phyloP scores from a whole-genome alignment of 2,329 filamentous ascomycete species.

The Aspergillus udagawae region DNA sequence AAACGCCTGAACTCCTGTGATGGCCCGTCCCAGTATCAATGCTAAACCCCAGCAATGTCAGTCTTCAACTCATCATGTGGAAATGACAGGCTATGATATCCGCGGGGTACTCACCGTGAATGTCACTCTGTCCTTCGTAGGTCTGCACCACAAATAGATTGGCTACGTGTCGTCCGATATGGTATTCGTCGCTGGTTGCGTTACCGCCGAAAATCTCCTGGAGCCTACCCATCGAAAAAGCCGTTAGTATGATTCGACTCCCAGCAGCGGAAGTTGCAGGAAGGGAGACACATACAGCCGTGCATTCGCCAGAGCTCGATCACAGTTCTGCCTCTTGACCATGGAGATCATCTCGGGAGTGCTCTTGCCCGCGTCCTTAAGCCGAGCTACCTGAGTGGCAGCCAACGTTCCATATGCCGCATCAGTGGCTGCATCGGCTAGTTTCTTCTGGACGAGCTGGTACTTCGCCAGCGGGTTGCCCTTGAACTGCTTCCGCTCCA shows the following conservation, averaged over 20 bases:
- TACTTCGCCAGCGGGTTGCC: slow-evolving; percentile 92
- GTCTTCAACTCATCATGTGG: slow-evolving; percentile 1
- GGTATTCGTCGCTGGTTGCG: slow-evolving; percentile 96
- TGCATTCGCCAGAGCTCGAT: slow-evolving; percentile 75
- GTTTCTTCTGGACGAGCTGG: slow-evolving; percentile 96
- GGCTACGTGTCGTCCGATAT: slow-evolving; percentile 88
- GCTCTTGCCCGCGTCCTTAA: slow-evolving; percentile 86
- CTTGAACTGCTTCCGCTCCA: slow-evolving; percentile 95
- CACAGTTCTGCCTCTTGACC: slow-evolving; percentile 98
- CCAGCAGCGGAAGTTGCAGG: neutral
- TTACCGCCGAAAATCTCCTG: slow-evolving; percentile 98
- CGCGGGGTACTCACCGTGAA: slow-evolving; percentile 68
- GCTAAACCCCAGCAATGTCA: slow-evolving; percentile 40
- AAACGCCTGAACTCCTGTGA: slow-evolving; percentile 76
- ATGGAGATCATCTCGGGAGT: slow-evolving; percentile 94
- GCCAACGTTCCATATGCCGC: slow-evolving; percentile 88
- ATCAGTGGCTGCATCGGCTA: slow-evolving; percentile 88
- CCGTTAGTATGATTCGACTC: slow-evolving; percentile 10
- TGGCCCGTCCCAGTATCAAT: slow-evolving; percentile 64
- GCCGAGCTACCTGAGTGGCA: slow-evolving; percentile 80
- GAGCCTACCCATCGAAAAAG: slow-evolving; percentile 45
- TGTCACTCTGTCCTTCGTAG: slow-evolving; percentile 97
- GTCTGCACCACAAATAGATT: slow-evolving; percentile 98
- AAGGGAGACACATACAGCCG: slow-evolving; percentile 50
- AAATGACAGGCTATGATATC: neutral